Percentiles rank a stretch among this genome's conserved stretches.
Conservation (phyloP, 1,284 basidiomycete species). For the Pterulicium gracile region DNA sequence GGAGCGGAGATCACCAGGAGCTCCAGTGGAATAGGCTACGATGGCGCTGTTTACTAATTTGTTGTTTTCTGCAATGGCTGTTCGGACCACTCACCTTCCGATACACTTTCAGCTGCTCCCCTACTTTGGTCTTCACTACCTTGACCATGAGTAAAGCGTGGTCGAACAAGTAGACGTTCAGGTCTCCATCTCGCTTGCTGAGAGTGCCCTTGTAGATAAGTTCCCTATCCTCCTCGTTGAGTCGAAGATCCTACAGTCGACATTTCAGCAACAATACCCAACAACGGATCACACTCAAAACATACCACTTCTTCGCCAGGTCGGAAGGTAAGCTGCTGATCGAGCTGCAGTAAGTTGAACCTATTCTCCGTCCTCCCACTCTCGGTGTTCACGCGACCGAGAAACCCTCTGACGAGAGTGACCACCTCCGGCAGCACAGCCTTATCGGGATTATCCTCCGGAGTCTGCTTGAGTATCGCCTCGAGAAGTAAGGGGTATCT, state of each 20-base stretch:
- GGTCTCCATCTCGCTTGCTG: conserved; percentile 87
- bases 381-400: conserved; percentile 86
- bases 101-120: conserved; percentile 91
- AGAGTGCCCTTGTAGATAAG: conserved; percentile 91
- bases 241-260: conserved; percentile 61
- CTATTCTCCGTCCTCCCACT: conserved; percentile 89
- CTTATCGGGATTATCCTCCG: conserved; percentile 88
- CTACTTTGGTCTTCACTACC: conserved; percentile 73
- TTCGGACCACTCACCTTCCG: conserved; percentile 55
- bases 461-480: conserved; percentile 89
- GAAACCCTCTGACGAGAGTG: conserved; percentile 72
- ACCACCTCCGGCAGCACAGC: conserved; percentile 71
- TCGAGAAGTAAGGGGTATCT: conserved; percentile 91
- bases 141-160: conserved; percentile 96
- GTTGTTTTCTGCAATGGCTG: too few species aligned
- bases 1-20: conserved; percentile 79
- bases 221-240: conserved; percentile 83
- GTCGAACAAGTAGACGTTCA: conserved; percentile 94
- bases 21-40: conserved; percentile 91
- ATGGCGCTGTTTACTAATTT: too few species aligned
- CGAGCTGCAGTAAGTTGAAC: conserved; percentile 86
- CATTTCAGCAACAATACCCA: conserved; percentile 3
- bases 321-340: conserved; percentile 80
- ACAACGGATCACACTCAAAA: conserved; percentile 15
- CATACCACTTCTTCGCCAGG: conserved; percentile 77